These are phyloP conservation scores for Synchytrium microbalum DNA, from an alignment of 371 early-diverging fungal genomes.

Conservation along the genomic window DNA sequence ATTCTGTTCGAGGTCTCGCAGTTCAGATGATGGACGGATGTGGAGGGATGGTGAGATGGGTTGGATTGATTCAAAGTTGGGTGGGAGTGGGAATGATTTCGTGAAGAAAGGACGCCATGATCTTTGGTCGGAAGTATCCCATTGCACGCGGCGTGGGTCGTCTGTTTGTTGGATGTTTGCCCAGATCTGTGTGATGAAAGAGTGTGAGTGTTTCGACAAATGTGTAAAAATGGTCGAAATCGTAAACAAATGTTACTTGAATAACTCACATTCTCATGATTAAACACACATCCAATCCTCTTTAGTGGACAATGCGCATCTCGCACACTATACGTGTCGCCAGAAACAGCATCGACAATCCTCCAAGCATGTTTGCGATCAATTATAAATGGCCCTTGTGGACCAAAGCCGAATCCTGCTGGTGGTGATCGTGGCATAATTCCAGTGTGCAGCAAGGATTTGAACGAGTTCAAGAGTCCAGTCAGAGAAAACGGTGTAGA, in stretches of 20 bases:
- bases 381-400: background rate
- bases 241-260: background rate
- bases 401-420: background rate
- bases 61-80: constrained; percentile 21
- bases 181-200: constrained; percentile 31
- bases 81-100: constrained; percentile 16
- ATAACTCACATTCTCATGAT: constrained; percentile 32
- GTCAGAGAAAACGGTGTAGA: too few species aligned
- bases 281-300: constrained; percentile 32
- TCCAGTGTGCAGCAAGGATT: background rate
- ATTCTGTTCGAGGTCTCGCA: constrained; percentile 21
- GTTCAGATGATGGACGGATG: constrained; percentile 21
- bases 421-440: background rate
- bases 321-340: constrained; percentile 19
- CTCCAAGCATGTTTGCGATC: constrained; percentile 10
- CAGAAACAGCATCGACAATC: constrained; percentile 35
- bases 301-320: constrained; percentile 32
- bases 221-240: background rate
- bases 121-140: constrained; percentile 17
- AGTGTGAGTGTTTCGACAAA: background rate
- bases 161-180: constrained; percentile 34
- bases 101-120: constrained; percentile 35
- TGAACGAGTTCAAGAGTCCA: background rate
- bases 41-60: constrained; percentile 22
- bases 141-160: constrained; percentile 26